phyloP scores from a whole-genome alignment of 2,329 filamentous ascomycete species.

The Fusarium multiceps region DNA sequence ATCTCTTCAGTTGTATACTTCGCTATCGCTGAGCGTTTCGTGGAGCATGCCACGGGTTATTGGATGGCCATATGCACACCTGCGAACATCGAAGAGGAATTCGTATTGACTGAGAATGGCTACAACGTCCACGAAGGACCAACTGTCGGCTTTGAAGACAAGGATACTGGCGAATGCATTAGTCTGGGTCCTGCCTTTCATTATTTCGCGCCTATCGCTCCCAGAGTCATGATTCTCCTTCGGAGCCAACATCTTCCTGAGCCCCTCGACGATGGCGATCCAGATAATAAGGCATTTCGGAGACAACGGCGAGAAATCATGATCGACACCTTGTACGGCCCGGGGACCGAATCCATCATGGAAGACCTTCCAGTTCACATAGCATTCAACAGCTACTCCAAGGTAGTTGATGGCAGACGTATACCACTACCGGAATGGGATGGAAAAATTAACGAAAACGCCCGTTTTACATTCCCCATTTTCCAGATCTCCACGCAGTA shows the following conservation, averaged over 20 bases:
- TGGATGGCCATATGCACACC: not conserved
- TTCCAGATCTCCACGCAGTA: not conserved
- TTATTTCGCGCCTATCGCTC: not conserved
- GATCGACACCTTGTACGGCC: not conserved
- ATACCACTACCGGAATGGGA: not conserved
- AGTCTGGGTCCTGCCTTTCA: not conserved
- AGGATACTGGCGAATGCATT: not conserved
- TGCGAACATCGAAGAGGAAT: not conserved
- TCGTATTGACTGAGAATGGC: not conserved
- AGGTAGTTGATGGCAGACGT: not conserved
- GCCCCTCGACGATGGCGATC: not conserved
- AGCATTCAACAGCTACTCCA: not conserved
- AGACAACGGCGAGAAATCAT: no score
- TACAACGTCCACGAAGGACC: not conserved
- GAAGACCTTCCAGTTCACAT: not conserved
- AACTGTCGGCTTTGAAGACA: not conserved
- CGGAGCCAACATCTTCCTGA: not conserved
- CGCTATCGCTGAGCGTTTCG: not conserved
- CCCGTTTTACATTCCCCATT: not conserved
- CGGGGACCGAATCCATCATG: not conserved
- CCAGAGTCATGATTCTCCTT: not conserved
- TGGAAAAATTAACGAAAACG: not conserved
- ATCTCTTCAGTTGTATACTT: not conserved
- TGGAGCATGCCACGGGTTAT: not conserved
- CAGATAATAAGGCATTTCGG: not conserved